A percentile compares a stretch with the other conserved stretches of the same genome.
These are phyloP conservation scores for Rhodamnia argentea DNA, from an alignment of 345 rosid genomes.

Conservation along the genomic window DNA sequence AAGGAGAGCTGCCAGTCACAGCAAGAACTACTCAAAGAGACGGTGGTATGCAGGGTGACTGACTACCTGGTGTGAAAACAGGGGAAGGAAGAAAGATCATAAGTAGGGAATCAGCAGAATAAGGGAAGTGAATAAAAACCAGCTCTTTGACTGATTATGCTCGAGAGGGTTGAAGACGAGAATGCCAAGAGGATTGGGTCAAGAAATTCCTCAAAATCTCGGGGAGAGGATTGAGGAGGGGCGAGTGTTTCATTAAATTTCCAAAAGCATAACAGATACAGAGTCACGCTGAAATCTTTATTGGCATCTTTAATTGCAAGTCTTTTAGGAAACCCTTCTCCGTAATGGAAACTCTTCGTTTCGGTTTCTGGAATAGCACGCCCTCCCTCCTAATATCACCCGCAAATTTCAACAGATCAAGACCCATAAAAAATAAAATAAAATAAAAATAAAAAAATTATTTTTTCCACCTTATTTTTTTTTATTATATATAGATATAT, in stretches of 20 bases:
- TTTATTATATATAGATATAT: too few relatives aligned
- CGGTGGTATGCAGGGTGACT: background rate
- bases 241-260: background rate
- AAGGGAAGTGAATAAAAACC: background rate
- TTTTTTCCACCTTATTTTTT: too few relatives aligned
- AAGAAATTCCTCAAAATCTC: background rate
- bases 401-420: background rate
- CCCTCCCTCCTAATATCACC: background rate
- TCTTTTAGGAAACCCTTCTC: constrained; percentile 2
- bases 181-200: background rate
- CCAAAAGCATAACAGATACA: background rate
- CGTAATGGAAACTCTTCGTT: constrained; percentile 1
- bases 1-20: background rate
- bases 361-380: background rate
- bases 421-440: too few relatives aligned
- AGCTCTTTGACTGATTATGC: background rate
- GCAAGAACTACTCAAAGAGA: background rate
- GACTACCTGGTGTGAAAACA: background rate
- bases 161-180: background rate
- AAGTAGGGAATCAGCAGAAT: background rate
- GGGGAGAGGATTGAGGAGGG: background rate
- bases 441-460: too few relatives aligned
- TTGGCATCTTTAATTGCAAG: background rate
- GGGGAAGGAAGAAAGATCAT: background rate
- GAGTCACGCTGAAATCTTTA: background rate